Percentiles rank a stretch among this genome's conserved stretches.
Evolutionary conservation across 116 monocot genomes (phyloP).

Genomic region (Trichopus zeylanicus): DNA sequence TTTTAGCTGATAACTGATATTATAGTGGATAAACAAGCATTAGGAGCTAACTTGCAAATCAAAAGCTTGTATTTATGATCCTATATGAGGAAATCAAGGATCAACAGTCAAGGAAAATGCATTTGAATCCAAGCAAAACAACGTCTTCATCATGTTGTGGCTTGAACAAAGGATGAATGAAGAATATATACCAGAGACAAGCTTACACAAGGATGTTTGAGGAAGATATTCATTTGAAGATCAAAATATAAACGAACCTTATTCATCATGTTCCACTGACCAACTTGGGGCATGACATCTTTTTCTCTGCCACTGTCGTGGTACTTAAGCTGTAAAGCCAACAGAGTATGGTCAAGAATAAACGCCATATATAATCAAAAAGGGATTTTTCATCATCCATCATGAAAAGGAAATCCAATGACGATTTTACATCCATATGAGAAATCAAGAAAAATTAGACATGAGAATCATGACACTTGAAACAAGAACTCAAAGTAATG

Average conservation of each 20-base stretch:
- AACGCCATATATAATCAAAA: background rate
- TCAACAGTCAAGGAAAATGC: too few species aligned
- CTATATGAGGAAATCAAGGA: too few species aligned
- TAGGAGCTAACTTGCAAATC: too few species aligned
- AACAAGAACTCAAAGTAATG: background rate
- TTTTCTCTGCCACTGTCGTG: constrained; percentile 73
- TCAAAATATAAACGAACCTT: constrained; percentile 34
- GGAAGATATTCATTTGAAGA: background rate
- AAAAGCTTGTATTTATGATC: too few species aligned
- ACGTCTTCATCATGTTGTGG: too few species aligned
- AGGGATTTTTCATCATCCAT: background rate
- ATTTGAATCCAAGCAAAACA: too few species aligned
- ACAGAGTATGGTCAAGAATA: background rate
- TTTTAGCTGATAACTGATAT: too few species aligned
- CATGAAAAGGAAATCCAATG: background rate
- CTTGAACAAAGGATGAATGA: too few species aligned
- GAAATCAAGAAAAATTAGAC: background rate
- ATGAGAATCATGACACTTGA: background rate
- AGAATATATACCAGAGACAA: background rate
- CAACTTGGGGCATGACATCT: constrained; percentile 64
- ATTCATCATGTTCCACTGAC: constrained; percentile 97
- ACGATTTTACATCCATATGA: background rate
- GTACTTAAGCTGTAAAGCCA: constrained; percentile 63
- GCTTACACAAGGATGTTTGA: background rate
- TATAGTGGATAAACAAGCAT: too few species aligned